These are phyloP conservation scores for Uncinocarpus reesii DNA, from an alignment of 2,329 filamentous ascomycete species.

Conservation along the genomic window DNA sequence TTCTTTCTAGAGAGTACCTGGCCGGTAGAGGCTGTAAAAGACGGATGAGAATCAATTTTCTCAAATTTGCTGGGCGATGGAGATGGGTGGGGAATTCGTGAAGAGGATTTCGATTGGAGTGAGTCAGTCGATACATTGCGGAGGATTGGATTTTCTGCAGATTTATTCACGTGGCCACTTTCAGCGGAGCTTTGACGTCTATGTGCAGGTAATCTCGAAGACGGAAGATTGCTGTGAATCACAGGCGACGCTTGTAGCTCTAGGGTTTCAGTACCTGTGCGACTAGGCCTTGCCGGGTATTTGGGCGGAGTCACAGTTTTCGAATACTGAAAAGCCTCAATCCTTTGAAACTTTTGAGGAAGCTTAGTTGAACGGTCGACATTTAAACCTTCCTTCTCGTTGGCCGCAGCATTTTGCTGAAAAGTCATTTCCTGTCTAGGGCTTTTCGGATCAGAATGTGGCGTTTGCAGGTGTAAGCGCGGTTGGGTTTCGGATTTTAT, in stretches of 20 bases:
- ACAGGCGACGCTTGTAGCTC: constrained; percentile 45
- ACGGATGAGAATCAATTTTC: constrained; percentile 16
- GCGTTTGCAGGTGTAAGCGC: background rate
- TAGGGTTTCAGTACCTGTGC: constrained; percentile 56
- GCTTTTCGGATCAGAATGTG: background rate
- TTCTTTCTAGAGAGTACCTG: constrained; percentile 21
- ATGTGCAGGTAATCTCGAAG: constrained; percentile 40
- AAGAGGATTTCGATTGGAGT: constrained; percentile 27
- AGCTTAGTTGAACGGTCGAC: constrained; percentile 28
- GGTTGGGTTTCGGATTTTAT: background rate
- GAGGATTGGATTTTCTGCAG: constrained; percentile 23
- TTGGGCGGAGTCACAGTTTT: background rate
- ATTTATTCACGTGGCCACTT: constrained; percentile 24
- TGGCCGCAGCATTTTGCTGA: background rate
- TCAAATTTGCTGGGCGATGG: constrained; percentile 10
- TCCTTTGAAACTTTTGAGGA: constrained; percentile 13
- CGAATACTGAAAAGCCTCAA: constrained; percentile 21
- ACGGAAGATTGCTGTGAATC: constrained; percentile 47
- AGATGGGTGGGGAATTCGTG: constrained; percentile 22
- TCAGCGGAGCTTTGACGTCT: constrained; percentile 42
- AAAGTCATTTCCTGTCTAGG: background rate
- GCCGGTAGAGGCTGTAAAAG: constrained; percentile 22
- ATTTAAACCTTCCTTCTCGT: background rate
- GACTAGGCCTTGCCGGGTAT: constrained; percentile 53
- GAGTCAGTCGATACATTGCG: constrained; percentile 32